These are phyloP conservation scores for Pseudocercospora macadamiae DNA, from an alignment of 2,329 filamentous ascomycete genomes.

Conservation along the genomic window DNA sequence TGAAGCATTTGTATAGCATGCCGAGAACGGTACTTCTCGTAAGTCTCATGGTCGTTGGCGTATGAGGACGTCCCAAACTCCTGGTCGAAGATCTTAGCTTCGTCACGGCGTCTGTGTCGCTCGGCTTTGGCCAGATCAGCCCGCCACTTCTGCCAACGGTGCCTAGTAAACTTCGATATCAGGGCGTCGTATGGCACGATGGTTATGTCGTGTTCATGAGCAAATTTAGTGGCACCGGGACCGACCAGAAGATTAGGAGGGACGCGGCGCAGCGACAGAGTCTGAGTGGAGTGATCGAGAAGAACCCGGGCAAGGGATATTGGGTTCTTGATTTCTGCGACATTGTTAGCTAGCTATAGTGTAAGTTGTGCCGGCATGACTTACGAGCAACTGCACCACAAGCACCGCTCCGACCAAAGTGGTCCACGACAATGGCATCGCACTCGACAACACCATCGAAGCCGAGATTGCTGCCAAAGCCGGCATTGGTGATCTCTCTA, in stretches of 20 bases:
- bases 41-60: neutral
- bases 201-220: constrained; percentile 73
- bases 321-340: constrained; percentile 83
- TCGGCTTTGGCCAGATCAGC: constrained; percentile 68
- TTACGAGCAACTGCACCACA: constrained; percentile 87
- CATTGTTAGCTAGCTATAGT: constrained; percentile 20
- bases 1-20: constrained; percentile 4
- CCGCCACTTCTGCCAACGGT: constrained; percentile 79
- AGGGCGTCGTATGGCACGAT: constrained; percentile 75
- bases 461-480: constrained; percentile 91
- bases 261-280: constrained; percentile 82
- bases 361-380: constrained; percentile 43
- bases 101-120: constrained; percentile 44
- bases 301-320: constrained; percentile 84
- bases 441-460: constrained; percentile 91
- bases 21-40: constrained; percentile 2
- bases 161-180: constrained; percentile 76
- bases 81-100: constrained; percentile 11
- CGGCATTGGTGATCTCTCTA: constrained; percentile 93
- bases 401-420: constrained; percentile 86
- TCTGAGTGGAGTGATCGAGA: constrained; percentile 73
- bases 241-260: constrained; percentile 91
- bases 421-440: constrained; percentile 91
- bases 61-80: neutral
- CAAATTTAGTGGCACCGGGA: constrained; percentile 83